These are phyloP conservation scores for Cubamyces sp. DNA, from an alignment of 768 basidiomycete species.

Conservation along the genomic window DNA sequence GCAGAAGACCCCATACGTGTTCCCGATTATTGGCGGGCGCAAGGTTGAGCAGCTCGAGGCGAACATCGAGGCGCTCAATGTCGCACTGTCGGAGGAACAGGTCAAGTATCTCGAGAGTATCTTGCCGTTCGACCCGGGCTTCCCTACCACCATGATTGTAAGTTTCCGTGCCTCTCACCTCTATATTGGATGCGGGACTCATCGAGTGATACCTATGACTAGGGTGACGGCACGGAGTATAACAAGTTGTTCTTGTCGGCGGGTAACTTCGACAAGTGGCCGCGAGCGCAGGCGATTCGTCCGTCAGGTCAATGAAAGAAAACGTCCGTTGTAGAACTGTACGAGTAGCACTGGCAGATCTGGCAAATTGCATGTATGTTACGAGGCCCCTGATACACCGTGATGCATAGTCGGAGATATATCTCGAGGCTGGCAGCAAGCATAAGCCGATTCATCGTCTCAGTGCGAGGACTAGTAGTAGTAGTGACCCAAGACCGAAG, in stretches of 20 bases:
- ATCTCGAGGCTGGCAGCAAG: no score
- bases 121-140: conserved; percentile 51
- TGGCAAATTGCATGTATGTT: no score
- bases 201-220: not conserved
- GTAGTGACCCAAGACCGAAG: no score
- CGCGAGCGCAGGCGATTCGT: conserved; percentile 22
- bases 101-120: conserved; percentile 48
- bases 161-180: not conserved
- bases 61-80: conserved; percentile 54
- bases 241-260: conserved; percentile 17
- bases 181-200: not conserved
- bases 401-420: no score
- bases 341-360: no score
- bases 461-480: no score
- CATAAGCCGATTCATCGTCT: no score
- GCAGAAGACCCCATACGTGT: conserved; percentile 51
- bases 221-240: conserved; percentile 32
- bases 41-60: conserved; percentile 54
- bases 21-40: conserved; percentile 49
- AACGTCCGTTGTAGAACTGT: no score
- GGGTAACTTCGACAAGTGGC: conserved; percentile 35
- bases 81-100: conserved; percentile 48
- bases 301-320: not conserved
- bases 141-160: conserved; percentile 39
- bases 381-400: no score